phyloP scores from a whole-genome alignment of 116 monocot genomes.

The Papilionanthe hybrid region DNA sequence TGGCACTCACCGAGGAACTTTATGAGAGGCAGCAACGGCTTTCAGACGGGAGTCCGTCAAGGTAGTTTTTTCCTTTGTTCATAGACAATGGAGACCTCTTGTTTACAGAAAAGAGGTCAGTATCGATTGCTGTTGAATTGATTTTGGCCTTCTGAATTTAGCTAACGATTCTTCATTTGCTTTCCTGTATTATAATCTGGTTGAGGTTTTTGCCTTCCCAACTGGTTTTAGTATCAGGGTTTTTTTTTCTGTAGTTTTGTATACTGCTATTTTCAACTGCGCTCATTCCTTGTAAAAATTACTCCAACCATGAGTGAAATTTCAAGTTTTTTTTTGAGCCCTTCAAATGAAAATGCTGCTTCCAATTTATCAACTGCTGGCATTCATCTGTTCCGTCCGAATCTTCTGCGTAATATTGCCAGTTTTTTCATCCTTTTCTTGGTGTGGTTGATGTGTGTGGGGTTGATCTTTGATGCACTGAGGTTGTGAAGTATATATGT shows the following conservation, averaged over 20 bases:
- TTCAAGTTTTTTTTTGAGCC: neutral
- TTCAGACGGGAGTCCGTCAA: conserved; percentile 8
- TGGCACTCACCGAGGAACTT: conserved; percentile 48
- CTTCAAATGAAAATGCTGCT: neutral
- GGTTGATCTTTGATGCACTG: neutral
- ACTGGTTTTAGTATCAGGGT: neutral
- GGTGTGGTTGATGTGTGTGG: neutral
- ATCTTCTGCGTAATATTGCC: neutral
- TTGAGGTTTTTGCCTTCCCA: neutral
- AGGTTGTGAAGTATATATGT: neutral
- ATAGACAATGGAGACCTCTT: neutral
- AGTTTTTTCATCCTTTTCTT: neutral
- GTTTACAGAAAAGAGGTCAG: neutral
- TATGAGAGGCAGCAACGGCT: conserved; percentile 40
- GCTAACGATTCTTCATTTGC: neutral
- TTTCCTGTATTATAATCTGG: neutral
- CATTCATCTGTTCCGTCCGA: neutral
- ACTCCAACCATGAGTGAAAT: neutral
- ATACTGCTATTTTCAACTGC: neutral
- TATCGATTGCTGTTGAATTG: neutral
- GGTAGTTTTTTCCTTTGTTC: neutral
- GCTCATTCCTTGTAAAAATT: neutral
- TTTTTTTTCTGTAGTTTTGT: neutral
- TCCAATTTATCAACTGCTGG: neutral
- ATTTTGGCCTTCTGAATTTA: neutral